Percentiles rank a stretch among this genome's conserved stretches.
Evolutionary conservation across 805 yeast species (phyloP).

Genomic region (Kodamaea neixiangensis): DNA sequence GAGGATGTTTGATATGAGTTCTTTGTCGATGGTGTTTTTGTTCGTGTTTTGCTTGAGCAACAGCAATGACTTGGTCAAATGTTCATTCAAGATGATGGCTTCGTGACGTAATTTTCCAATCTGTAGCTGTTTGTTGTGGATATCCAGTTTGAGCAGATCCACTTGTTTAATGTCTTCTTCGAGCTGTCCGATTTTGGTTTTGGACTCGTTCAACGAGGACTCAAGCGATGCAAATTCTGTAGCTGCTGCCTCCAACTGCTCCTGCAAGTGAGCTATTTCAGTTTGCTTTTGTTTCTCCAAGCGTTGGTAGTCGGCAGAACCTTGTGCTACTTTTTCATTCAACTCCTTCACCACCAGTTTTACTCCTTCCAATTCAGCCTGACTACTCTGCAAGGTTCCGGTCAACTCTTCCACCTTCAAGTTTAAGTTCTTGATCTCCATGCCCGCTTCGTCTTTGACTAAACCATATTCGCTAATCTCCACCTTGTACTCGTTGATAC

Average conservation of each 20-base stretch:
- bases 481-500: slow-evolving; percentile 39
- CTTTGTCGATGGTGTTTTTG: slow-evolving; percentile 77
- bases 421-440: slow-evolving; percentile 43
- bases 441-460: slow-evolving; percentile 36
- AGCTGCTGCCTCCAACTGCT: slow-evolving; percentile 4
- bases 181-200: slow-evolving; percentile 12
- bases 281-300: slow-evolving; percentile 6
- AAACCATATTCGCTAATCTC: slow-evolving; percentile 46
- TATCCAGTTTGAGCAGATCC: slow-evolving; percentile 59
- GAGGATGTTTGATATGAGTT: slow-evolving; percentile 81
- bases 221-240: slow-evolving; percentile 28
- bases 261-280: neutral
- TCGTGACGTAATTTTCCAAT: slow-evolving; percentile 94
- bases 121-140: slow-evolving; percentile 60
- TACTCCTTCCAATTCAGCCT: slow-evolving; percentile 20
- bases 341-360: slow-evolving; percentile 18
- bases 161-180: slow-evolving; percentile 26
- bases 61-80: slow-evolving; percentile 87
- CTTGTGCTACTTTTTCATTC: slow-evolving; percentile 9
- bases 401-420: slow-evolving; percentile 46
- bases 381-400: slow-evolving; percentile 37
- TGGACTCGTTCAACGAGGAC: slow-evolving; percentile 22
- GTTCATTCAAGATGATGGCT: slow-evolving; percentile 90
- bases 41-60: slow-evolving; percentile 77
- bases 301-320: neutral